Base-by-base conservation (phyloP, 2,329 filamentous ascomycete genomes). In the Aspergillus sp. region DNA sequence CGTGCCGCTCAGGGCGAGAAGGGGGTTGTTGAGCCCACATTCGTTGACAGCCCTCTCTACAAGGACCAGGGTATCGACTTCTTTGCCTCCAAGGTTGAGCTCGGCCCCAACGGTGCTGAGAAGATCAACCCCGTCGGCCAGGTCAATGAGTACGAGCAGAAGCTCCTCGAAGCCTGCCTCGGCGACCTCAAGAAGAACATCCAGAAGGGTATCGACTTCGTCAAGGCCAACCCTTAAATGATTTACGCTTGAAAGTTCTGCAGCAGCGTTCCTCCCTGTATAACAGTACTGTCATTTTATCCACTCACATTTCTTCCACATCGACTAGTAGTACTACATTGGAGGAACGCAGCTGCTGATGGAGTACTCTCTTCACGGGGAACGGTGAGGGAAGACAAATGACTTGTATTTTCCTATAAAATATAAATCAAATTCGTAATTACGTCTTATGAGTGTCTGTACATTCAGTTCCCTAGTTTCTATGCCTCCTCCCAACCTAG, bases 61-160 rank as follows among this genome's bases (percentile, higher is more conserved):
- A 97, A 97, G 89, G 92, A 97, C 83, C 89, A 96, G 83, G 95
- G 93, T 73, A 86, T 96, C 72, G 90, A 96, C 60, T 99, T 96
- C 90, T 99, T 99, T 83, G 89, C 91, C 75, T 93, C 89, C 81
- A 89, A 87, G 79, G 90, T 99, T 74, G 91, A 96, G 84, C 90
- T 99, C 73, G 95, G 95, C 81, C 92, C 93, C 77, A 89, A 93
- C 77, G 95, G 95, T 83, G 93, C 96, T 66, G 88, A 95, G 85
- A 89, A 96, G 86, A 93, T 98, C 78, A 84, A 89, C 77, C 87
- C 89, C 70, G 81, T 99, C 69, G 95, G 95, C 79, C 83, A 90
- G 79, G 74, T 98, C 74, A 90, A 91, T 73, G 85, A 87, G 70
- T 82, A 87, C 78, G 95, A 99, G 89, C 82, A 96, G 86, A 87